Evolutionary conservation across 225 moss, liverwort and hornwort species (phyloP), one percentile per base, ranked within the genome.

Genomic region (Pleurozium schreberi): DNA sequence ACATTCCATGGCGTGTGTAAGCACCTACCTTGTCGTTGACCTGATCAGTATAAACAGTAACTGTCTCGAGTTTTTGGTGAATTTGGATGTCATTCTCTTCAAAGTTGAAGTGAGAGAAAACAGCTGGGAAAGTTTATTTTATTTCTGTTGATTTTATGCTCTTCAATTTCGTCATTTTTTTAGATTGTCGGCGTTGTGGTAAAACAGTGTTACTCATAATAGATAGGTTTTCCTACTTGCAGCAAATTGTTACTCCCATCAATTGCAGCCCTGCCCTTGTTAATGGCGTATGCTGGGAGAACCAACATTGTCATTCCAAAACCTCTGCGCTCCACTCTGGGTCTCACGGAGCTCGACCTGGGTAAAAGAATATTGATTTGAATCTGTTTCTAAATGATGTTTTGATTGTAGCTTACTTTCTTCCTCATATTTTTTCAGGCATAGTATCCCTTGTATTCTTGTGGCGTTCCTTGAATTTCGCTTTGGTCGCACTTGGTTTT

Each of bases 1-100:
- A 98, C 89, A 71, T 98, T 85, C 98, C 98, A 77, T 98, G 98
- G 98, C 98, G 98, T 59, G 95, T 97, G 97, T 98, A 96, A 90
- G 96, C 94, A 74, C 69, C 81, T 69, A 84, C 75, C 80, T 89
- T 74, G 27, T 47, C 70, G 64, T 62, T 78, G 64, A 74, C 31
- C 43, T 87, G 66, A 83, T 79, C 68, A 73, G 52, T 62, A 52
- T 57, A 62, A 83, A 33, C 58, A 47, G 63, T 43, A 40, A 27
- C 9, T 66, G 31, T 88, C 50, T 71, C 47, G 67, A 86, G 45
- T 49, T 75, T 43, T 83, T 82, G 58, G 59, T 62, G 63, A 76
- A 76, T 67, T 65, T 87, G 88, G 86, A 73, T 90, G 80, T 52
- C 66, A 55, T 87, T 75, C 43, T 52, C 60, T 83, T 77, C 26